phyloP scores from a whole-genome alignment of 257 asterid genomes.

The Gynochthodes officinalis region DNA sequence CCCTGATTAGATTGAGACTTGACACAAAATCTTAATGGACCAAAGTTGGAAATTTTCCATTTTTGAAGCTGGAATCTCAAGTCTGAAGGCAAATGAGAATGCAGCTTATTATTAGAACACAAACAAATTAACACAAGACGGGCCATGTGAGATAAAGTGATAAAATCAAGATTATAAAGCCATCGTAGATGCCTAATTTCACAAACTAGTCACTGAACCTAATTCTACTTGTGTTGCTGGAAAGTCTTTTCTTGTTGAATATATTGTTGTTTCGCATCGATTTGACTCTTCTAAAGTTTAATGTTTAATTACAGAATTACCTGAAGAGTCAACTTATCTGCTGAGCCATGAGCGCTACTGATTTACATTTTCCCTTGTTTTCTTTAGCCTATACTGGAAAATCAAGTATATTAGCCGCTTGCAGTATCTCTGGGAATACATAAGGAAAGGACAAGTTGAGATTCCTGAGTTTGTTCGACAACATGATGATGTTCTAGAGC shows the following conservation, averaged over 20 bases:
- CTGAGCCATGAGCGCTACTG: neutral
- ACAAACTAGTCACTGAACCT: neutral
- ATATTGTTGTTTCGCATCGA: neutral
- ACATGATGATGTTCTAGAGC: slow-evolving; percentile 79
- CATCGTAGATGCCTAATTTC: neutral
- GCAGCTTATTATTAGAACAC: neutral
- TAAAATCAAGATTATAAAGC: neutral
- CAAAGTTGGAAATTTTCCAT: neutral
- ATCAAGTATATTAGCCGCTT: slow-evolving; percentile 84
- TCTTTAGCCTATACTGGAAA: slow-evolving; percentile 77
- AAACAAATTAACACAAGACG: neutral
- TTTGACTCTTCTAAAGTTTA: neutral
- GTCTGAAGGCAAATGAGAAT: neutral
- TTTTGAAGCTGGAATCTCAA: neutral
- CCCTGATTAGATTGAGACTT: neutral
- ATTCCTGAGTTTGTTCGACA: slow-evolving; percentile 81
- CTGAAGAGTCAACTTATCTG: neutral
- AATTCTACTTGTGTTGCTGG: neutral
- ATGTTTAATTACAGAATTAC: neutral
- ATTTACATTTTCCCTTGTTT: neutral
- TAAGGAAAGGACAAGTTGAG: slow-evolving; percentile 73
- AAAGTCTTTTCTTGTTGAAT: neutral
- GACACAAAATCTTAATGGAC: neutral
- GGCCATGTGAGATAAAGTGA: neutral
- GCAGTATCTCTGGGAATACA: slow-evolving; percentile 88